Base-by-base conservation (phyloP, 2,329 filamentous ascomycete species). In the Rutstroemia sp. region DNA sequence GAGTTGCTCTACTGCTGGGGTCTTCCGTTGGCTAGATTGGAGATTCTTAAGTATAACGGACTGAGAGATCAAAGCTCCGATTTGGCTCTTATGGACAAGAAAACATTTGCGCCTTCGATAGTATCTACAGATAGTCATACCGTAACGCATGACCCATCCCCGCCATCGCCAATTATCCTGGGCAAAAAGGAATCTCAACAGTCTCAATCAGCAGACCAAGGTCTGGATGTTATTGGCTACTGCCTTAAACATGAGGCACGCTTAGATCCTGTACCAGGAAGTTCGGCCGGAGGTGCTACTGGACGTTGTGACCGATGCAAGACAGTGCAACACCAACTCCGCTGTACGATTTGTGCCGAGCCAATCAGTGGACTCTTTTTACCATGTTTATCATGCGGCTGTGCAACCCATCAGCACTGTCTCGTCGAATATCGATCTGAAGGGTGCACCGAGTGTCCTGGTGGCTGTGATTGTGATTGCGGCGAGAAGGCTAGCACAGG, bases 1-100 rank as follows among this genome's bases (percentile, higher is more conserved):
- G 82, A 86, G 68, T 78, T 87, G 70, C 75, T 88, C 3, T 83
- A 84, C 61, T 79, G 82, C 70, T 87, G 84, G 84, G 74, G 76
- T 2, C 78, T 83, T 56, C 82, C 82, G 0, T 71, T 87, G 4
- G 76, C 81, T 34, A 76, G 83, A 17, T 75, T 87, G 1, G 84
- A 88, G 66, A 79, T 88, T 27, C 76, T 87, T 71, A 87, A 88
- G 65, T 87, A 87, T 65, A 86, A 86, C 60, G 77, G 81, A 4
- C 72, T 87, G 41, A 78, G 78, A 54, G 78, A 80, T 25, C 75
- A 77, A 48, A 68, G 67, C 19, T 59, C 63, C 48, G 63, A 67
- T 55, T 21, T 60, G 44, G 65, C 69, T 19, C 58, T 67, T 21
- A 45, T 59, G 5, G 64, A 67, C 1, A 68, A 67, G 30, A 65